Evolutionary conservation across 352 stramenopile genomes (phyloP).

Genomic region (Pythium plurisporium): DNA sequence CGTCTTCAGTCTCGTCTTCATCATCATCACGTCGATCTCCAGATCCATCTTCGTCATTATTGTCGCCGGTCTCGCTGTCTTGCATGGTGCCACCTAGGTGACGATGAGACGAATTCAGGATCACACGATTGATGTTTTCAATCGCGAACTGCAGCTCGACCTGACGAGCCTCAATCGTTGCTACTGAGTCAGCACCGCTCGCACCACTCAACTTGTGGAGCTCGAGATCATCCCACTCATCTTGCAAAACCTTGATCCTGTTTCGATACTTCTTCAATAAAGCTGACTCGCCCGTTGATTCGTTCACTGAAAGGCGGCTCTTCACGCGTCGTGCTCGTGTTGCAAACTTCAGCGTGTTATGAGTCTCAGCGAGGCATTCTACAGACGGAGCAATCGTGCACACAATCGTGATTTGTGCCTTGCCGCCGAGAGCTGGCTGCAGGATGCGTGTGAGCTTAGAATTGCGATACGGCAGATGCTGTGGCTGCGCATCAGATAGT

Average conservation of each 20-base stretch:
- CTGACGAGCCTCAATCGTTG: slow-evolving; percentile 49
- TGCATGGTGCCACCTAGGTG: slow-evolving; percentile 9
- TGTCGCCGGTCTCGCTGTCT: slow-evolving; percentile 2
- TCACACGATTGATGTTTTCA: slow-evolving; percentile 77
- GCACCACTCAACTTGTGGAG: slow-evolving; percentile 26
- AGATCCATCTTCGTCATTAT: slow-evolving; percentile 2
- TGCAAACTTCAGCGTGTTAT: slow-evolving; percentile 96
- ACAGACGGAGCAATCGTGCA: slow-evolving; percentile 94
- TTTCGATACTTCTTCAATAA: slow-evolving; percentile 64
- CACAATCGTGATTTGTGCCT: slow-evolving; percentile 96
- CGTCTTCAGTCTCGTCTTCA: slow-evolving; percentile 22
- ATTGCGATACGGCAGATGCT: slow-evolving; percentile 96
- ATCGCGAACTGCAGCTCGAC: slow-evolving; percentile 75
- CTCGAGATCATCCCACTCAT: slow-evolving; percentile 58
- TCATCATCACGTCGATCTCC: no score
- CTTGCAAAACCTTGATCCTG: slow-evolving; percentile 58
- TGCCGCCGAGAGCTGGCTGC: slow-evolving; percentile 94
- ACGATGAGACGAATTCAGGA: slow-evolving; percentile 57
- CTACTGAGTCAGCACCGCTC: neutral
- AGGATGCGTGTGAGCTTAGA: slow-evolving; percentile 98
- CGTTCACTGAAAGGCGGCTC: slow-evolving; percentile 89
- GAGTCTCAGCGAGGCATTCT: slow-evolving; percentile 91
- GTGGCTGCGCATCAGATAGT: slow-evolving; percentile 18
- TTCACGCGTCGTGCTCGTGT: slow-evolving; percentile 91
- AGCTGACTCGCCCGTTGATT: slow-evolving; percentile 65